Percentiles rank a stretch among this genome's conserved stretches.
Evolutionary conservation across 2,329 filamentous ascomycete species (phyloP).

Genomic region (Aspergillus calidoustus): DNA sequence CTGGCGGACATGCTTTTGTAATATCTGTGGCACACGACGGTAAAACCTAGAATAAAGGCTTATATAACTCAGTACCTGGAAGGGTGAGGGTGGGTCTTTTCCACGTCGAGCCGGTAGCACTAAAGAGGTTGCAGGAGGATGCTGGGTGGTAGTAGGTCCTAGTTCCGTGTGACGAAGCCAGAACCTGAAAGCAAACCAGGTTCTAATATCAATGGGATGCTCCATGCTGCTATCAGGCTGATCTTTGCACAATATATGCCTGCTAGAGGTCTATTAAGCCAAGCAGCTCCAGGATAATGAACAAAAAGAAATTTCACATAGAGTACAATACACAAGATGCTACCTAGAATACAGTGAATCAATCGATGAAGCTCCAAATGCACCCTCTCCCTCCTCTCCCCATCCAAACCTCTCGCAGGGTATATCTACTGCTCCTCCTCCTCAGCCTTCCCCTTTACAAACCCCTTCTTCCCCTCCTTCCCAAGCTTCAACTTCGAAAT

Average conservation of each 20-base stretch:
- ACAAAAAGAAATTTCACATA: slow-evolving; percentile 4
- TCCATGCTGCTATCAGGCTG: neutral
- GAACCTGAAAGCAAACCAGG: too few species aligned
- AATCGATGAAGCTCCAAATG: neutral
- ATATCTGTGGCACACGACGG: too few species aligned
- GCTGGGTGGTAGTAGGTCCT: too few species aligned
- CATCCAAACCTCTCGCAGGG: neutral
- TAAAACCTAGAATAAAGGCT: too few species aligned
- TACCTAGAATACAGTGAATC: slow-evolving; percentile 2
- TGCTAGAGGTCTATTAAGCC: neutral
- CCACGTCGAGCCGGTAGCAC: too few species aligned
- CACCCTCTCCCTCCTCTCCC: neutral
- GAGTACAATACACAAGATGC: slow-evolving; percentile 10
- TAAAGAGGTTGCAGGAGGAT: too few species aligned
- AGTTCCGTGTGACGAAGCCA: too few species aligned
- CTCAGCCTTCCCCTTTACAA: slow-evolving; percentile 17
- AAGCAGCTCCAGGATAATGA: neutral
- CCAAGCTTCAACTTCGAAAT: slow-evolving; percentile 63
- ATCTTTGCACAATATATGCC: neutral
- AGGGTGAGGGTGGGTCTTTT: too few species aligned
- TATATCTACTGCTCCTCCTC: neutral
- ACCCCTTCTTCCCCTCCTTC: slow-evolving; percentile 12
- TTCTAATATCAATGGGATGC: too few species aligned
- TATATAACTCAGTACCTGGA: too few species aligned
- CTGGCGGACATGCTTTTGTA: too few species aligned